Conservation (phyloP, 1,284 basidiomycete genomes). For the Papiliotrema terrestris region DNA sequence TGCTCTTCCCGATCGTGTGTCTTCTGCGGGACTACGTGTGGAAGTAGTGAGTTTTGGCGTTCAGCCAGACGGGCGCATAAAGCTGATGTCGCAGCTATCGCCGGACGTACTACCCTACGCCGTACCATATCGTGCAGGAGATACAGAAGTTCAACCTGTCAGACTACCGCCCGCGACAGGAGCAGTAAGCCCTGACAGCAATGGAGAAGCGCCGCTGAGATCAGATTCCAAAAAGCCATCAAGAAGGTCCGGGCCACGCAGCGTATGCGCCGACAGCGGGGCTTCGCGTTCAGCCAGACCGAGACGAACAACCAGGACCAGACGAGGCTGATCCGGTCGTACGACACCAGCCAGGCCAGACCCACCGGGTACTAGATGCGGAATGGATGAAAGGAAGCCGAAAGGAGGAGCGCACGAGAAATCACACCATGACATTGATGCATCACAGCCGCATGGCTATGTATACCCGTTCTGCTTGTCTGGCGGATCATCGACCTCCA, state of each 20-base stretch:
- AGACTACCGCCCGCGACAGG: slow-evolving; percentile 94
- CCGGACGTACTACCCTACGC: slow-evolving; percentile 81
- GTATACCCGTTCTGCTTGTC: neutral
- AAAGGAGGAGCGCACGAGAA: neutral
- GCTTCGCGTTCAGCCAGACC: slow-evolving; percentile 95
- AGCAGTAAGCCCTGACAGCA: slow-evolving; percentile 66
- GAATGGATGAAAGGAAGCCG: too few species aligned
- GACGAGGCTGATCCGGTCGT: slow-evolving; percentile 77
- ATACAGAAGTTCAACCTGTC: slow-evolving; percentile 95
- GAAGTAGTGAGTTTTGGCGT: slow-evolving; percentile 71
- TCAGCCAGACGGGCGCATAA: neutral
- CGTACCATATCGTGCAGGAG: slow-evolving; percentile 97
- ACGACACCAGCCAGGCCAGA: slow-evolving; percentile 65
- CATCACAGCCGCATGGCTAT: neutral
- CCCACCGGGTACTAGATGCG: slow-evolving; percentile 41
- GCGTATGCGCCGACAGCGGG: slow-evolving; percentile 86
- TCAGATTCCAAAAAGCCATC: slow-evolving; percentile 91
- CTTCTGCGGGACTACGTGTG: slow-evolving; percentile 87
- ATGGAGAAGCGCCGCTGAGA: neutral
- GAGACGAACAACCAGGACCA: slow-evolving; percentile 83
- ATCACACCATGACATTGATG: neutral
- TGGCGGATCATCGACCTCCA: neutral
- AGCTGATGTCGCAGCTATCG: slow-evolving; percentile 61
- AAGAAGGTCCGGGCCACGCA: slow-evolving; percentile 96
- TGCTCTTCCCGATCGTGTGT: slow-evolving; percentile 84